Conservation (phyloP, 2,329 filamentous ascomycete genomes). For the Aspergillus ochraceoroseus region DNA sequence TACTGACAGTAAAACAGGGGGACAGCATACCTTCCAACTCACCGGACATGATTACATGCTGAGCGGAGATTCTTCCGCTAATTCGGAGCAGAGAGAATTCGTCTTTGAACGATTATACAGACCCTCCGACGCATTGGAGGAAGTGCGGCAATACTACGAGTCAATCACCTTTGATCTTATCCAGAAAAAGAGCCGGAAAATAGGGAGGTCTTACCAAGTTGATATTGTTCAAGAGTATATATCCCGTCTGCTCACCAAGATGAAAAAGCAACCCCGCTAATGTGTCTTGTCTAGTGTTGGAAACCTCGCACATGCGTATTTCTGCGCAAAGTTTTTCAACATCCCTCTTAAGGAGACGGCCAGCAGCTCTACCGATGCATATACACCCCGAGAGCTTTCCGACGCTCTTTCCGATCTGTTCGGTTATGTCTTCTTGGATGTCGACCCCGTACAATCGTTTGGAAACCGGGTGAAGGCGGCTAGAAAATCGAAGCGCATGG, state of each 20-base stretch:
- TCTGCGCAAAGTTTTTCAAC: conserved; percentile 52
- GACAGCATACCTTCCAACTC: conserved; percentile 33
- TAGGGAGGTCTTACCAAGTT: conserved; percentile 44
- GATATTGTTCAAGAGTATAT: conserved; percentile 44
- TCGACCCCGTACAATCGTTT: conserved; percentile 9
- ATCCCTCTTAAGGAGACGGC: conserved; percentile 51
- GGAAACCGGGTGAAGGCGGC: conserved; percentile 1
- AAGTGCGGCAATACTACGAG: conserved; percentile 47
- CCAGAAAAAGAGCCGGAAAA: conserved; percentile 42
- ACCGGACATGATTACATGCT: conserved; percentile 47
- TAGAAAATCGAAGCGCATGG: conserved; percentile 2
- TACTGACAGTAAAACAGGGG: conserved; percentile 45
- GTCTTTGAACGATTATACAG: conserved; percentile 42
- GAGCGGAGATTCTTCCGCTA: conserved; percentile 42
- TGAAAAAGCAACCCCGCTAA: too few relatives aligned
- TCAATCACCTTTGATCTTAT: conserved; percentile 45
- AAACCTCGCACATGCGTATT: conserved; percentile 52
- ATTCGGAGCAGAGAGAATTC: conserved; percentile 41
- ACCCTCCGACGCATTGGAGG: conserved; percentile 41
- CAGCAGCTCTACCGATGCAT: conserved; percentile 50
- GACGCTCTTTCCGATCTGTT: conserved; percentile 7
- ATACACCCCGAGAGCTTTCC: conserved; percentile 45
- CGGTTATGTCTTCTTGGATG: conserved; percentile 14
- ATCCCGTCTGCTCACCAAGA: too few relatives aligned
- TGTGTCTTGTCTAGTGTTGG: conserved; percentile 42